Evolutionary conservation across 2,329 filamentous ascomycete genomes (phyloP), one percentile per base, ranked within the genome.

Genomic region (Trichoderma lentiforme): DNA sequence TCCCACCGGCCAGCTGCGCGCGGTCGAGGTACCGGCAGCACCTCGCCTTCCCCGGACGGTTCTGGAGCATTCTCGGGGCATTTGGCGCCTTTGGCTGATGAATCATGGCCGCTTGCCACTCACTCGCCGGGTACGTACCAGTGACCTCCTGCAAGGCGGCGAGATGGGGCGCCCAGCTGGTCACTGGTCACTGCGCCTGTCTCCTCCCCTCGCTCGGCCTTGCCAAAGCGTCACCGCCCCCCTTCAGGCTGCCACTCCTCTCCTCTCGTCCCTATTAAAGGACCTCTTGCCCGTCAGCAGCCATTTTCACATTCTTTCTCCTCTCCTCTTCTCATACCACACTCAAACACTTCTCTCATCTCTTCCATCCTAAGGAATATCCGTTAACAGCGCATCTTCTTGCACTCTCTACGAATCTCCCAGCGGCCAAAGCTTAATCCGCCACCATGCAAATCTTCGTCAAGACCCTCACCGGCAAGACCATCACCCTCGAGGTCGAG

Each of bases 381-480:
- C 39, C 66, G 57, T 51, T 53, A 69, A 34, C 61, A 65, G 61
- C 61, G 56, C 58, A 65, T 62, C 71, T 65, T 70, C 61, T 71
- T 67, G 63, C 34, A 72, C 70, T 70, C 64, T 71, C 56, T 70
- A 28, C n/a, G 28, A 58, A 71, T 75, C 70, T 73, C 69, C 68
- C 74, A 76, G 71, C 76, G 68, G 76, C 74, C 14, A 47, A 53
- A 24, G 24, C 34, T 34, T 32, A 47, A 69, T 78, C 78, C 80
- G 81, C 76, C 84, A 90, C 77, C 83, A 97, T 97, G 95, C 95
- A 97, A 89, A 97, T 98, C 88, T 98, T 97, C 85, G 95, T 97
- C 80, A 97, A 97, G 91, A 97, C 94, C 78, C 89, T 97, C 79
- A 97, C 95, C 84, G 94, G 94, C 80, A 83, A 83, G 82, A 83